Evolutionary conservation across 768 basidiomycete genomes (phyloP).

Genomic region (Naematelia aurantialba): DNA sequence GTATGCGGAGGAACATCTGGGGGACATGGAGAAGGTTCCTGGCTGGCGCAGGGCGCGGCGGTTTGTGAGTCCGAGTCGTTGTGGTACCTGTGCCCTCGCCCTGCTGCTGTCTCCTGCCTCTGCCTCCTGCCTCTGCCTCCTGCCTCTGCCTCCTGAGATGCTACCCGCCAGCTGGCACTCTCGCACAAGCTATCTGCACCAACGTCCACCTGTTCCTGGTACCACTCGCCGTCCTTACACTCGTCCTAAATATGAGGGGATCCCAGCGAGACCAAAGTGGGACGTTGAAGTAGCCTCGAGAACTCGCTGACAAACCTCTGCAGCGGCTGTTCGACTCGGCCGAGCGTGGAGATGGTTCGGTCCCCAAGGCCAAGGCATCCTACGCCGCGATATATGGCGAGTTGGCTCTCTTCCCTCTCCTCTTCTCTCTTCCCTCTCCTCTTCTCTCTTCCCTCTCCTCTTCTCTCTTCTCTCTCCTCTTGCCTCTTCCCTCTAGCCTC

Average conservation of each 20-base stretch:
- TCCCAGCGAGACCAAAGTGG: too few species aligned
- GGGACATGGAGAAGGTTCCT: background rate
- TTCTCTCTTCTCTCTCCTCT: too few species aligned
- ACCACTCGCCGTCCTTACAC: too few species aligned
- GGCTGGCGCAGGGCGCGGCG: background rate
- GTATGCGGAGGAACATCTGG: background rate
- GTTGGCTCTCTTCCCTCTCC: background rate
- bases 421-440: background rate
- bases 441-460: background rate
- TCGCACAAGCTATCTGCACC: too few species aligned
- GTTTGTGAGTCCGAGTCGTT: background rate
- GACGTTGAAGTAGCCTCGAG: too few species aligned
- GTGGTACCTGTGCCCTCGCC: too few species aligned
- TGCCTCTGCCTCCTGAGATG: background rate
- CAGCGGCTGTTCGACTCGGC: background rate
- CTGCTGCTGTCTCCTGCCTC: background rate
- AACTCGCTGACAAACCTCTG: too few species aligned
- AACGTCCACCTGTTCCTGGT: too few species aligned
- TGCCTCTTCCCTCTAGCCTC: background rate
- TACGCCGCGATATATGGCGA: background rate
- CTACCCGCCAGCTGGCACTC: too few species aligned
- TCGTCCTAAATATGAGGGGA: too few species aligned
- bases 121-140: constrained; percentile 1
- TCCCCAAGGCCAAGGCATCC: background rate
- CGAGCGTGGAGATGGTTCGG: background rate